A percentile compares a stretch with the other conserved stretches of the same genome.
phyloP scores from a whole-genome alignment of 208 protist species.

The Paratrypanosoma confusum region DNA sequence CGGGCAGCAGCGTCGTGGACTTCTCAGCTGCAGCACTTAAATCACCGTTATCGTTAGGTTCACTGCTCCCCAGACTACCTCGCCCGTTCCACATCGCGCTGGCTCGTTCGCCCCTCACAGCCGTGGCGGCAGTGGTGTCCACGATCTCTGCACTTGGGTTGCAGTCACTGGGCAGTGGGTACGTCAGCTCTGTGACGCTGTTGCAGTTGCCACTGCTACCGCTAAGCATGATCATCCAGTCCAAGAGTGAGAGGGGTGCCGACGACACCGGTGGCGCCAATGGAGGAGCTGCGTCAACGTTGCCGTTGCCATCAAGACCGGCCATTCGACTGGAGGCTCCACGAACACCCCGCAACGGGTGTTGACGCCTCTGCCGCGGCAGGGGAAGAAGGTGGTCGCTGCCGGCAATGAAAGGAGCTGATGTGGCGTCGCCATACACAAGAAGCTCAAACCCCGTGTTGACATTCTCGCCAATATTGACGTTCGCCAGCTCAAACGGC shows the following conservation, averaged over 20 bases:
- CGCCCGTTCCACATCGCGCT: no score
- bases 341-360: not conserved
- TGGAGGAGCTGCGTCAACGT: not conserved
- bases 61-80: no score
- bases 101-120: no score
- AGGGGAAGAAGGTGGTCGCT: slow-evolving; percentile 1
- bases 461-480: slow-evolving; percentile 40
- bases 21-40: slow-evolving; percentile 26
- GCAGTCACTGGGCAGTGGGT: no score
- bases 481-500: slow-evolving; percentile 54
- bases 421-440: slow-evolving; percentile 18
- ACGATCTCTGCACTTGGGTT: no score
- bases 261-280: not conserved
- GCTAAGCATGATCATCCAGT: slow-evolving; percentile 1
- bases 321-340: not conserved
- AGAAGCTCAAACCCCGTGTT: slow-evolving; percentile 48
- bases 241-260: not conserved
- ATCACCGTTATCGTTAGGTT: slow-evolving; percentile 14
- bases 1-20: slow-evolving; percentile 5
- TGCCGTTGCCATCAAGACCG: slow-evolving; percentile 1
- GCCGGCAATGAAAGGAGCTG: no score
- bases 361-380: not conserved
- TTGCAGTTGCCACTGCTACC: no score
- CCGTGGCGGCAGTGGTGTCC: no score
- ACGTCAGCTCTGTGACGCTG: no score